These are phyloP conservation scores for Mycosphaerella sp. DNA, from an alignment of 2,329 filamentous ascomycete genomes.

Conservation along the genomic window DNA sequence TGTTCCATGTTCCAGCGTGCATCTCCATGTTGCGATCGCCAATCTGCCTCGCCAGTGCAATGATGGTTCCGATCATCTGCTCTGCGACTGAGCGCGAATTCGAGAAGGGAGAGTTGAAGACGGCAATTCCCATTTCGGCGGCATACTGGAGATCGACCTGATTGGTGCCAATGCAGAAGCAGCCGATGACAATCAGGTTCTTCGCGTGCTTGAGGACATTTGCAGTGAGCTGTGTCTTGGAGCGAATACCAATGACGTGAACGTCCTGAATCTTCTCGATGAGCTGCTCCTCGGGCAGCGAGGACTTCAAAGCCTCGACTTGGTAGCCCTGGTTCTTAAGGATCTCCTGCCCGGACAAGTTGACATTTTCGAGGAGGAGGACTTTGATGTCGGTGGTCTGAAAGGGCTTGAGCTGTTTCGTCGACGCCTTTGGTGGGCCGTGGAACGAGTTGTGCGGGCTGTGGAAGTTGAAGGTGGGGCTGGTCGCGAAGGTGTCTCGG, in stretches of 20 bases:
- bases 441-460: constrained; percentile 57
- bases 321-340: constrained; percentile 85
- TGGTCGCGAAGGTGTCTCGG: constrained; percentile 57
- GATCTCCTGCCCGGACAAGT: constrained; percentile 79
- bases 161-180: constrained; percentile 98
- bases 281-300: constrained; percentile 82
- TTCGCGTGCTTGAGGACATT: constrained; percentile 81
- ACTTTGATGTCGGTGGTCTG: constrained; percentile 96
- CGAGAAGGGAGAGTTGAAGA: constrained; percentile 98
- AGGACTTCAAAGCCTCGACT: constrained; percentile 84
- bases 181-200: constrained; percentile 91
- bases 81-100: constrained; percentile 97
- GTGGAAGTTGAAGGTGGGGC: constrained; percentile 67
- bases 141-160: constrained; percentile 84
- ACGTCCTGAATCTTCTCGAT: constrained; percentile 98
- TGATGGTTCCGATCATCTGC: constrained; percentile 90
- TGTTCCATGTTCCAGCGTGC: constrained; percentile 95
- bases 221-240: constrained; percentile 89
- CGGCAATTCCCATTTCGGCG: constrained; percentile 78
- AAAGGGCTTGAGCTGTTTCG: constrained; percentile 89
- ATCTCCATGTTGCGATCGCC: constrained; percentile 90
- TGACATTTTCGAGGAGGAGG: constrained; percentile 90
- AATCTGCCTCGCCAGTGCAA: constrained; percentile 82
- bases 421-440: constrained; percentile 37
- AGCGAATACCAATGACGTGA: constrained; percentile 95